Base-by-base conservation (phyloP, 179 eudicot species). In the Pouteria campechiana region DNA sequence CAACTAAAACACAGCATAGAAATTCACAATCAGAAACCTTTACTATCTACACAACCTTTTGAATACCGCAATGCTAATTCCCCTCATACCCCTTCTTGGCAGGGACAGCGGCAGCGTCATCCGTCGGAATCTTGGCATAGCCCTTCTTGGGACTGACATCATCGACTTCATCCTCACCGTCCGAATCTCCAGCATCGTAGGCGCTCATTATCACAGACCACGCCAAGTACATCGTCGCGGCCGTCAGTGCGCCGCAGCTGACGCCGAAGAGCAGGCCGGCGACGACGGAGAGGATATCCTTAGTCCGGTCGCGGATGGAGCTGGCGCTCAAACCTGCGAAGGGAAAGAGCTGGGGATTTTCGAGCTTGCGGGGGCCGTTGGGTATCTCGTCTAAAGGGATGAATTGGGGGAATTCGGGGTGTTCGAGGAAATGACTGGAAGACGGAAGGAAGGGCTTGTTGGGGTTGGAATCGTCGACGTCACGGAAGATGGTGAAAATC, bases 181-280 rank as follows among this genome's bases (percentile, higher is more conserved):
- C n/a, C n/a, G n/a, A n/a, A n/a, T n/a, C n/a, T 9, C 54, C 78
- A n/a, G n/a, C n/a, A 6, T 59, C 65, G 7, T 61, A 42, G 2
- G 73, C 42, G 31, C 44, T 17, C n/a, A n/a, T n/a, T 5, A 52
- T 58, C 18, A 85, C 35, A 1, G 93, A 74, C 89, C 95, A 89
- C n/a, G 81, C 32, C 33, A 81, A 46, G 60, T 71, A 85, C 69
- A 89, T 55, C 0, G 74, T 70, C 0, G 70, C 81, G 5, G 86
- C 95, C 22, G 93, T 76, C 25, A 89, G 73, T 8, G 79, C 83
- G 11, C 97, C 97, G 27, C 89, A 85, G 5, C 85, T 89, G 29
- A 90, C 85, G 3, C 97, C 97, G 21, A 89, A 76, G 5, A 85
- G 69, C 17, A 89, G 64, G 1, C 93, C 81, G 0, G 79, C 83